Evolutionary conservation across 805 yeast species (phyloP), one percentile per base, ranked within the genome.

Genomic region (Ogataea naganishii): DNA sequence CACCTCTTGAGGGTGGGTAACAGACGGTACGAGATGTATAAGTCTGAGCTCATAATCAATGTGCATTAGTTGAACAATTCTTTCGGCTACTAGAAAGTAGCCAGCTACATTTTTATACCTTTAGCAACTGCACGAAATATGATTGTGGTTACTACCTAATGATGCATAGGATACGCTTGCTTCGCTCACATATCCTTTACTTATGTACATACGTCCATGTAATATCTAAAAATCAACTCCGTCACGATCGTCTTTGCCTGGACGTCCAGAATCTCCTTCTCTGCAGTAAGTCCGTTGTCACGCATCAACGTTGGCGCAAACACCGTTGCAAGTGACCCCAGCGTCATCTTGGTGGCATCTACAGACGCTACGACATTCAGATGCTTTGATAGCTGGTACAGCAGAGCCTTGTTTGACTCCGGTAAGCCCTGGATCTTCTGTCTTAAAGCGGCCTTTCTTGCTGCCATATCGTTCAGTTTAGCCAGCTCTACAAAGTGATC

Each of bases 271-370:
- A 92, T 72, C 52, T 92, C 98, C 32, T 78, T 69, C 40, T 80
- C 85, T 6, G 94, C 88, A 23, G 75, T 67, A 35, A 66, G 59
- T 6, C 46, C 35, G 21, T 44, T 37, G 44, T 85, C 95, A 27
- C 95, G 67, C 0, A 86, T 79, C 25, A 92, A 58, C 6, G 96
- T 85, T 4, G 98, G 97, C 2, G 96, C 95, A 64, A 92, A 92
- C 6, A 89, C 96, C 25, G 92, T 84, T 0, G 95, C 78, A 31
- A 92, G 57, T 46, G 92, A 86, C 53, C 76, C 76, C 43, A 70
- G 62, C 24, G 71, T 82, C 98, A 92, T 92, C 51, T 88, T 67
- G 50, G 88, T 92, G 25, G 56, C 48, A 9, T 53, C 53, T 26
- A 72, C 63, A 48, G 60, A 51, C 23, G 74, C 71, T 19, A 92